Conservation (phyloP, 169 alveolate species). For the Fabrea salina region DNA sequence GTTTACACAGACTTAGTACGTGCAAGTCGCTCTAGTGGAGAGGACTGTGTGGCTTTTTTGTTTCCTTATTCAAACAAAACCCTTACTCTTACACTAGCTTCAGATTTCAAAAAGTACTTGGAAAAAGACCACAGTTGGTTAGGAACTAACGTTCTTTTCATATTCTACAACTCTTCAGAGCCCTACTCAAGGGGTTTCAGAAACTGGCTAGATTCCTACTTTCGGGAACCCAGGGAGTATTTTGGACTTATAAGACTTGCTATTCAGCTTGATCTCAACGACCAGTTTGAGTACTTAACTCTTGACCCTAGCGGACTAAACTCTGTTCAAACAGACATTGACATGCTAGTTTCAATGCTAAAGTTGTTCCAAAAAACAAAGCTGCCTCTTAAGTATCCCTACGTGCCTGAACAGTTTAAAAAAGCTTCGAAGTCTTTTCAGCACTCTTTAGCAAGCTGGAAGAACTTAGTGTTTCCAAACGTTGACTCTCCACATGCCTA, state of each 20-base stretch:
- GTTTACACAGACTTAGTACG: too few species aligned
- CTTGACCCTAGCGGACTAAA: background rate
- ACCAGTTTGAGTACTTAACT: background rate
- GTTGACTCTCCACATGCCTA: background rate
- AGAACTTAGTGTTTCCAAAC: background rate
- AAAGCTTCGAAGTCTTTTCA: background rate
- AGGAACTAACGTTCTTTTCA: background rate
- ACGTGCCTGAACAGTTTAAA: background rate
- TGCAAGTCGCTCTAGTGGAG: background rate
- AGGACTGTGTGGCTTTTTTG: constrained; percentile 18
- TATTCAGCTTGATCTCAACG: background rate
- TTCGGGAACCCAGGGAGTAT: background rate
- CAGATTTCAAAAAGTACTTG: background rate
- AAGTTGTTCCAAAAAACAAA: background rate
- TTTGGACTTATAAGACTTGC: background rate
- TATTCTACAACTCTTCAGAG: background rate
- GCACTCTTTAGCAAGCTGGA: background rate
- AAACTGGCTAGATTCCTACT: background rate
- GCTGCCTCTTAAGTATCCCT: background rate
- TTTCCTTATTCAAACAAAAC: background rate
- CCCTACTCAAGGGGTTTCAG: background rate
- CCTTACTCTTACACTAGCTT: background rate
- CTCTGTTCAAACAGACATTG: constrained; percentile 20
- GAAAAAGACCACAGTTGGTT: background rate
- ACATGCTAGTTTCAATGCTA: background rate